phyloP scores from a whole-genome alignment of 352 stramenopile species.

The Phytopythium delawarense region DNA sequence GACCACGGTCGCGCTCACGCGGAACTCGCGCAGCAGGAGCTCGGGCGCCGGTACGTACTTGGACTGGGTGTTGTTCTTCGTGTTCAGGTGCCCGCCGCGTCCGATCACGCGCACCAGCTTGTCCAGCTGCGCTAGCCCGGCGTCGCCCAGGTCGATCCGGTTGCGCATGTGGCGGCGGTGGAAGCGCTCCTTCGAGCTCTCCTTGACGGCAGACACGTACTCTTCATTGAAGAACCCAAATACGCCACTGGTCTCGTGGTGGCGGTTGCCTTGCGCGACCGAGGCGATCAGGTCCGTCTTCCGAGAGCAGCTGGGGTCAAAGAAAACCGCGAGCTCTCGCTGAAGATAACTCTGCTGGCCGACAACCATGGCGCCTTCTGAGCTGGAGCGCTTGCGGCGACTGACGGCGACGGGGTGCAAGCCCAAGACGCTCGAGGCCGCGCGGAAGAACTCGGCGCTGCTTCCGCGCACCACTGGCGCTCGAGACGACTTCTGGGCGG shows the following conservation, averaged over 20 bases:
- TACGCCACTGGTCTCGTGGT: constrained; percentile 30
- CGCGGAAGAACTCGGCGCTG: constrained; percentile 8
- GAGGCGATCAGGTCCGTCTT: constrained; percentile 28
- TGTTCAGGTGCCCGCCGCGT: constrained; percentile 60
- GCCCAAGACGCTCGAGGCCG: constrained; percentile 19
- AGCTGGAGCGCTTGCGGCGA: constrained; percentile 7
- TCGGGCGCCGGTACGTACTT: constrained; percentile 74
- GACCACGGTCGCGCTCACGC: constrained; percentile 50
- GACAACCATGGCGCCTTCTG: background rate
- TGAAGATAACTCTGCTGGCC: constrained; percentile 26
- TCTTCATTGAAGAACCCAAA: constrained; percentile 70
- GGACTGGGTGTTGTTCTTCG: constrained; percentile 59
- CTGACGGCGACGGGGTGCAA: constrained; percentile 9
- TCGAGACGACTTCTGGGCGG: constrained; percentile 9
- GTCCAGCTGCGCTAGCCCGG: constrained; percentile 66
- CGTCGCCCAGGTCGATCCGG: constrained; percentile 65
- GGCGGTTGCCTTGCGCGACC: constrained; percentile 25
- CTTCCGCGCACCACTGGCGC: background rate
- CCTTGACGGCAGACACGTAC: constrained; percentile 56
- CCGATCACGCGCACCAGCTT: constrained; percentile 64
- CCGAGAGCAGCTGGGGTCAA: constrained; percentile 41
- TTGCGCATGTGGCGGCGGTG: constrained; percentile 54
- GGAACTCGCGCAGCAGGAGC: constrained; percentile 66
- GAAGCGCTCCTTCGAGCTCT: constrained; percentile 52
- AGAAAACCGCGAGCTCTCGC: constrained; percentile 37